Conservation (phyloP, 1,139 yeast genomes). For the Hyphopichia khmerensis region DNA sequence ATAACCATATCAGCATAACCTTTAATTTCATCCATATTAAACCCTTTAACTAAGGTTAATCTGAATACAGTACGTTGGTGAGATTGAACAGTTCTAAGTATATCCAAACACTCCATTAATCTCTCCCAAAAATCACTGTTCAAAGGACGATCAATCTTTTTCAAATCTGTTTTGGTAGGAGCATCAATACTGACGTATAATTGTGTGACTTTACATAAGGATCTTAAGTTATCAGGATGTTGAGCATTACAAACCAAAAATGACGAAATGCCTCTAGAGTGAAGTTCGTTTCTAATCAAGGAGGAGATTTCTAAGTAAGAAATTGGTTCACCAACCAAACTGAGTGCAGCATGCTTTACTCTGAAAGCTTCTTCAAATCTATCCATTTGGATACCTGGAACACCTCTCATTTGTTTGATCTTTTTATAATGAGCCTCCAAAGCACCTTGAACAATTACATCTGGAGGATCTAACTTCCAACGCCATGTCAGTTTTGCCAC, state of each 20-base stretch:
- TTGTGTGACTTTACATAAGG: constrained; percentile 77
- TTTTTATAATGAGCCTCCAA: constrained; percentile 85
- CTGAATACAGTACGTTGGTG: constrained; percentile 92
- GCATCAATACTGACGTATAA: constrained; percentile 93
- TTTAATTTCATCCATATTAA: constrained; percentile 76
- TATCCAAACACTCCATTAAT: constrained; percentile 75
- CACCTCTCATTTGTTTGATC: constrained; percentile 92
- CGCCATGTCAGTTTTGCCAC: constrained; percentile 92
- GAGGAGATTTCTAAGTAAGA: constrained; percentile 75
- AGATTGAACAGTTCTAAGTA: constrained; percentile 65
- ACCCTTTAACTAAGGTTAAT: constrained; percentile 86
- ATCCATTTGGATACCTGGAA: constrained; percentile 89
- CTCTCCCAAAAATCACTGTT: constrained; percentile 94
- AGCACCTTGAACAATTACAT: constrained; percentile 80
- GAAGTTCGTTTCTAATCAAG: constrained; percentile 56
- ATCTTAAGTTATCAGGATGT: constrained; percentile 80
- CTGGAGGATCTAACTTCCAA: constrained; percentile 93
- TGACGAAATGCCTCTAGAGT: constrained; percentile 74
- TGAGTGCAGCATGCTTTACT: constrained; percentile 87
- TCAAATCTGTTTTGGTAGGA: constrained; percentile 74
- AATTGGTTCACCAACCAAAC: constrained; percentile 92
- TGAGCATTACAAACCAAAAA: constrained; percentile 94
- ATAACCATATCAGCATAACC: constrained; percentile 91
- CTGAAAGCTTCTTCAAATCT: constrained; percentile 88
- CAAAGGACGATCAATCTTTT: constrained; percentile 83